Base-by-base conservation (phyloP, 805 yeast species). In the Teunomyces gatunensis region DNA sequence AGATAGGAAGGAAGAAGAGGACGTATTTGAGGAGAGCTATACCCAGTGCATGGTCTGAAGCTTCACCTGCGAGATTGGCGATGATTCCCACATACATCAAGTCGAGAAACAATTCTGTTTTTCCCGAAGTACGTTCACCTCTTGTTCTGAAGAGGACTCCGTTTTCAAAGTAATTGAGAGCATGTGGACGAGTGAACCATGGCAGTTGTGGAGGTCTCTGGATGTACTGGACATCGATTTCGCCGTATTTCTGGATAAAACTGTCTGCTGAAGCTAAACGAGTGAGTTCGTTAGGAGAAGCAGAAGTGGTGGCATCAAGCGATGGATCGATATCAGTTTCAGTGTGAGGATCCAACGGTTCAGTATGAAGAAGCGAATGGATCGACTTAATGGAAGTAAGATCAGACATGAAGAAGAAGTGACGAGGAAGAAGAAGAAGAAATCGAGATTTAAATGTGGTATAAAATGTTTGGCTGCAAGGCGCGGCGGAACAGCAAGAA, bases 1-100 rank as follows among this genome's bases (percentile, higher is more conserved):
- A 84, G n/a, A 81, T 74, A 0, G 85, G 86, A 15, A 78, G 44
- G 47, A 81, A 83, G 2, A 80, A 58, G 36, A 83, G 54, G 5
- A 79, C 45, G 56, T 81, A 83, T 52, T 71, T 71, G 33, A 75
- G 61, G 21, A 83, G 60, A 0, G 80, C 61, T 3, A 57, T 58
- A 33, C 83, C 83, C 15, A 71, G 60, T 27, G 83, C 81, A 13
- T 75, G 59, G 47, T 75, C 79, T 4, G 78, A 69, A 0, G 84
- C 84, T 37, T 63, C 63, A 4, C 78, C 71, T 0, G 87, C 86
- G 39, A 82, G 62, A 47, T 80, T 80, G 18, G 85, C 79, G 25
- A 80, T 79, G 41, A 83, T 77, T 2, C 85, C 87, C 51, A 83
- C 87, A 55, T 82, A 83, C 50, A 81, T 64, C 63, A 84, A 70